Conservation (phyloP, 495 filamentous ascomycete genomes). For the Hyaloscypha hepaticicola region DNA sequence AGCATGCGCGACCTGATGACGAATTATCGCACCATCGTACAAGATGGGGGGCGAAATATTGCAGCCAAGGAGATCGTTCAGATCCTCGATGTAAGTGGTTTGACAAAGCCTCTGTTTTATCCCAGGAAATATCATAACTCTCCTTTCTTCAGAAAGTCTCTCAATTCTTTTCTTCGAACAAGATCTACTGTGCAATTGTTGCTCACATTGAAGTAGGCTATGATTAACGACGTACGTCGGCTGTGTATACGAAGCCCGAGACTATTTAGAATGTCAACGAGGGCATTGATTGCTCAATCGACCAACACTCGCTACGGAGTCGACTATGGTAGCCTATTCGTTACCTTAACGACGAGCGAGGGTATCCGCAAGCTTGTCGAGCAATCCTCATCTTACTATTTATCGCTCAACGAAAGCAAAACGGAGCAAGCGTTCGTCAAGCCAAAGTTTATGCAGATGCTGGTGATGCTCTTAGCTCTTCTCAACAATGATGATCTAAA, state of each 20-base stretch:
- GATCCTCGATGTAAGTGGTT: constrained; percentile 1
- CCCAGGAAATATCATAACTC: not conserved
- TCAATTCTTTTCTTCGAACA: constrained; percentile 31
- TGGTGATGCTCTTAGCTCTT: constrained; percentile 38
- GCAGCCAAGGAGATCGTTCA: constrained; percentile 1
- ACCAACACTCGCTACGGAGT: constrained; percentile 39
- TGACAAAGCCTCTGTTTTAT: not conserved
- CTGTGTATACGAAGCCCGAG: constrained; percentile 38
- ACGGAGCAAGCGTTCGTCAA: constrained; percentile 31
- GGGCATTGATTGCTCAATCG: constrained; percentile 36
- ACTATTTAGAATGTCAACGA: constrained; percentile 39
- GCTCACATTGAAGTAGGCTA: constrained; percentile 8
- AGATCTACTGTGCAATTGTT: constrained; percentile 31
- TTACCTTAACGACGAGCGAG: constrained; percentile 39
- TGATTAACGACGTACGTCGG: constrained; percentile 41
- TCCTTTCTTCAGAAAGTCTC: constrained; percentile 14
- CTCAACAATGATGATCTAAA: constrained; percentile 37
- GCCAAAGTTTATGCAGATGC: constrained; percentile 41
- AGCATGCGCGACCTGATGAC: constrained; percentile 10
- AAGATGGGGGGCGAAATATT: constrained; percentile 4
- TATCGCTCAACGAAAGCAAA: constrained; percentile 33
- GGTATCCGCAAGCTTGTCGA: constrained; percentile 39
- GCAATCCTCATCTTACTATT: constrained; percentile 36
- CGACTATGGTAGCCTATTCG: constrained; percentile 34
- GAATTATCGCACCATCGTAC: constrained; percentile 5